These are phyloP conservation scores for Verruconis gallopava DNA, from an alignment of 2,329 filamentous ascomycete genomes.

Conservation along the genomic window DNA sequence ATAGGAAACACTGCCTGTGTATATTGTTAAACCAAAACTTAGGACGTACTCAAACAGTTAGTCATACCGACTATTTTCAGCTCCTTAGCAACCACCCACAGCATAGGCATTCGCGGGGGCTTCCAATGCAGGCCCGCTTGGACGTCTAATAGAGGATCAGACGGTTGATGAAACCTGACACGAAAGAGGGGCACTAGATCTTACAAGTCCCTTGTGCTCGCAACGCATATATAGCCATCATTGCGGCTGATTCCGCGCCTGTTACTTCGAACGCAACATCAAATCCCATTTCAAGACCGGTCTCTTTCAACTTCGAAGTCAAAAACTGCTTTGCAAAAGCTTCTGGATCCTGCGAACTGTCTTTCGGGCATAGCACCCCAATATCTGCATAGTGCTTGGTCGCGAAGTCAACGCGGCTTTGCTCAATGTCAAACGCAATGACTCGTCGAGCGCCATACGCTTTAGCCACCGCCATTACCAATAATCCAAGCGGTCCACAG, in stretches of 20 bases:
- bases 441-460: constrained; percentile 18
- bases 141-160: no score
- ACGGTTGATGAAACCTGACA: no score
- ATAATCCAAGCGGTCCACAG: constrained; percentile 19
- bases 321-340: neutral
- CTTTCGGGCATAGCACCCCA: constrained; percentile 4
- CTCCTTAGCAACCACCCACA: neutral
- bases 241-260: neutral
- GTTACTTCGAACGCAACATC: constrained; percentile 1
- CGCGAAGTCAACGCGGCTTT: constrained; percentile 16
- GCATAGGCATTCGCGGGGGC: neutral
- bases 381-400: constrained; percentile 15
- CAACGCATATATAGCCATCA: neutral
- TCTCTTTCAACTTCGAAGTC: neutral
- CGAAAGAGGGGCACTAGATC: no score
- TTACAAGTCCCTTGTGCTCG: neutral
- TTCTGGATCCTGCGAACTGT: neutral
- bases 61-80: neutral
- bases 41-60: no score
- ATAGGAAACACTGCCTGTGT: neutral
- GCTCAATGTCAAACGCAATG: constrained; percentile 20
- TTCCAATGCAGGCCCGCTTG: neutral
- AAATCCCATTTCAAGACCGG: neutral
- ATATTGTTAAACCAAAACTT: no score
- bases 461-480: constrained; percentile 17